Evolutionary conservation across 1,284 basidiomycete genomes (phyloP).

Genomic region (Trichosporon sp.): DNA sequence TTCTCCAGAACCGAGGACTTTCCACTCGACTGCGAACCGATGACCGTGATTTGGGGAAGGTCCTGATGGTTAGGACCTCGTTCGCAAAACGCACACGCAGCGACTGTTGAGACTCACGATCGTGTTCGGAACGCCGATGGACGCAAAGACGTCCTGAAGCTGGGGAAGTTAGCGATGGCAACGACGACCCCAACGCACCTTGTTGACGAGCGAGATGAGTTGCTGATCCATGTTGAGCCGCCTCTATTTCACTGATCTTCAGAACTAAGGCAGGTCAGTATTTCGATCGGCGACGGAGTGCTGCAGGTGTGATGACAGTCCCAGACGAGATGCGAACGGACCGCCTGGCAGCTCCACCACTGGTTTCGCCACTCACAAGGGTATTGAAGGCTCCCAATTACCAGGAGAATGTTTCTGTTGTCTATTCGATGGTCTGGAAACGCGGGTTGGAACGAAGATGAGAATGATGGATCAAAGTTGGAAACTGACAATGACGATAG

Average conservation of each 20-base stretch:
- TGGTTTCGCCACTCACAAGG: not conserved
- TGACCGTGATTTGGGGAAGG: slow-evolving; percentile 57
- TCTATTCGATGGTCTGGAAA: not conserved
- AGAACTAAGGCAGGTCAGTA: not conserved
- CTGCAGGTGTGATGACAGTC: not conserved
- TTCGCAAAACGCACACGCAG: not conserved
- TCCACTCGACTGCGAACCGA: slow-evolving; percentile 55
- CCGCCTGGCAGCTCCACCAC: not conserved
- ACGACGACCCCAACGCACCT: slow-evolving; percentile 27
- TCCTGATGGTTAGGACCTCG: slow-evolving; percentile 40
- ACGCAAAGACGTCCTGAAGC: slow-evolving; percentile 56
- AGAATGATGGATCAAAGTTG: not conserved
- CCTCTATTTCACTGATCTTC: slow-evolving; percentile 1
- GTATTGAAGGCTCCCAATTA: not conserved
- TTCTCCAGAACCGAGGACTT: slow-evolving; percentile 64
- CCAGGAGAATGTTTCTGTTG: not conserved
- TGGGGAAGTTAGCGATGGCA: slow-evolving; percentile 22
- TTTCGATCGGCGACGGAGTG: not conserved
- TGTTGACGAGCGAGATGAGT: slow-evolving; percentile 51
- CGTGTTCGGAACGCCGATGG: slow-evolving; percentile 51
- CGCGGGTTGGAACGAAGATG: not conserved
- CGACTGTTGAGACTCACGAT: slow-evolving; percentile 36
- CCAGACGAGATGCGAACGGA: not conserved
- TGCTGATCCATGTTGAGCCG: slow-evolving; percentile 47
- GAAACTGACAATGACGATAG: slow-evolving; percentile 1